Evolutionary conservation across 1,284 basidiomycete genomes (phyloP).

Genomic region (Puccinia horiana): DNA sequence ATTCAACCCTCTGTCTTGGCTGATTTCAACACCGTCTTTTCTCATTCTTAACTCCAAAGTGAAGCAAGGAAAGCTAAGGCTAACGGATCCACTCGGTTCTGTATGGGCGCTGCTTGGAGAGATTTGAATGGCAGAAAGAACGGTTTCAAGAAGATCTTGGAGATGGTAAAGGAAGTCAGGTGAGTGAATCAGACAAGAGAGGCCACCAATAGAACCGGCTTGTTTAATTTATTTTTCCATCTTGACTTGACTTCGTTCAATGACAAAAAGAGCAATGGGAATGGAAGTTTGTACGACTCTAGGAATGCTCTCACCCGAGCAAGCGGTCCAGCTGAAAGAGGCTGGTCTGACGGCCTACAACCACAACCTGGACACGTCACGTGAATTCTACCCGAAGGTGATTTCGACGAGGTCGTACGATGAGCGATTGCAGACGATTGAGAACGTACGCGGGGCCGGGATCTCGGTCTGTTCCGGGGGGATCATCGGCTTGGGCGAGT

Average conservation of each 20-base stretch:
- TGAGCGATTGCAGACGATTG: conserved; percentile 84
- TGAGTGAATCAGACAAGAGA: conserved; percentile 61
- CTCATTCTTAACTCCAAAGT: conserved; percentile 48
- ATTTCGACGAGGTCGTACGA: conserved; percentile 95
- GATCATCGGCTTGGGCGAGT: conserved; percentile 90
- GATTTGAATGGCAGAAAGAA: conserved; percentile 90
- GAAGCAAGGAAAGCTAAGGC: conserved; percentile 82
- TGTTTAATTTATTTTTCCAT: conserved; percentile 56
- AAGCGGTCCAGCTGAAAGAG: conserved; percentile 88
- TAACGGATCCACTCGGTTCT: conserved; percentile 95
- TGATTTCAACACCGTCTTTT: background rate
- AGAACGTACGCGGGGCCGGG: conserved; percentile 86
- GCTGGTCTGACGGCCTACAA: conserved; percentile 97
- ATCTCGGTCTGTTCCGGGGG: conserved; percentile 97
- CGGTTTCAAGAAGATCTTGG: conserved; percentile 88
- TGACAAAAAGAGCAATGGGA: conserved; percentile 57
- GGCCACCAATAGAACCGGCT: conserved; percentile 81
- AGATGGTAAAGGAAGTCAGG: conserved; percentile 76
- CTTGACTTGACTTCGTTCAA: background rate
- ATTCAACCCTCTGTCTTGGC: background rate
- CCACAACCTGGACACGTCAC: conserved; percentile 96
- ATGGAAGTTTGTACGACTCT: conserved; percentile 89
- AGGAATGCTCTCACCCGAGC: conserved; percentile 91
- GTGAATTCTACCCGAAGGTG: conserved; percentile 93
- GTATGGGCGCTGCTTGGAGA: conserved; percentile 99